Evolutionary conservation across 1,284 basidiomycete species (phyloP).

Genomic region (Ceratobasidium sp.): DNA sequence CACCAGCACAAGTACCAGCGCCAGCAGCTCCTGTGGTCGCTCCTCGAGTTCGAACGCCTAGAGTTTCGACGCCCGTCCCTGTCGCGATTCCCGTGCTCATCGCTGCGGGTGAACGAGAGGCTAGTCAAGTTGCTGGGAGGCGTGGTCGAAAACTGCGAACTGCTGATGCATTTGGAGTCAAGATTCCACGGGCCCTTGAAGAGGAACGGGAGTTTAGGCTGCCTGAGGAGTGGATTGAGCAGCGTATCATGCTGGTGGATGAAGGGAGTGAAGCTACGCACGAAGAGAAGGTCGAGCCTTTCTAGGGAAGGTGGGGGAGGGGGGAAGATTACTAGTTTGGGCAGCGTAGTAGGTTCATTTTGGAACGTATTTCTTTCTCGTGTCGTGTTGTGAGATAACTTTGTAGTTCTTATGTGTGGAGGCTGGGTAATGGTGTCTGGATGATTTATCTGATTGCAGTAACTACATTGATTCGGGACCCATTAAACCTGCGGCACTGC

Average conservation of each 20-base stretch:
- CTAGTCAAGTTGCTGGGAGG: slow-evolving; percentile 57
- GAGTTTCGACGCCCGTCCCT: slow-evolving; percentile 46
- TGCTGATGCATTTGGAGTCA: slow-evolving; percentile 66
- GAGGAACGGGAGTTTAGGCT: slow-evolving; percentile 62
- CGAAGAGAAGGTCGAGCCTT: too few relatives aligned
- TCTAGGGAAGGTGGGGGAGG: not conserved
- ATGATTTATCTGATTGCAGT: not conserved
- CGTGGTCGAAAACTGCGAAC: slow-evolving; percentile 63
- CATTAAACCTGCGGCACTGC: not conserved
- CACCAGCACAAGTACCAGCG: not conserved
- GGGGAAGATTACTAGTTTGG: not conserved
- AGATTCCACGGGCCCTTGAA: slow-evolving; percentile 61
- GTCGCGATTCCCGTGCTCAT: slow-evolving; percentile 57
- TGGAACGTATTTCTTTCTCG: not conserved
- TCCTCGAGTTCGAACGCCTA: slow-evolving; percentile 40
- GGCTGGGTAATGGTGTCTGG: slow-evolving; percentile 3
- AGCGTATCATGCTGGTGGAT: slow-evolving; percentile 13
- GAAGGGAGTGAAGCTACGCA: too few relatives aligned
- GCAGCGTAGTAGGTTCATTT: too few relatives aligned
- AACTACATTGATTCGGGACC: not conserved
- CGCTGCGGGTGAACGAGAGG: slow-evolving; percentile 63
- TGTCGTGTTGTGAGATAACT: slow-evolving; percentile 7
- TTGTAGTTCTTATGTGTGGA: slow-evolving; percentile 5
- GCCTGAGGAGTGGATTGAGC: slow-evolving; percentile 50
- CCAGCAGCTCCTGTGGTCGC: not conserved